Evolutionary conservation across 805 yeast species (phyloP).

Genomic region (Candida insectalens): DNA sequence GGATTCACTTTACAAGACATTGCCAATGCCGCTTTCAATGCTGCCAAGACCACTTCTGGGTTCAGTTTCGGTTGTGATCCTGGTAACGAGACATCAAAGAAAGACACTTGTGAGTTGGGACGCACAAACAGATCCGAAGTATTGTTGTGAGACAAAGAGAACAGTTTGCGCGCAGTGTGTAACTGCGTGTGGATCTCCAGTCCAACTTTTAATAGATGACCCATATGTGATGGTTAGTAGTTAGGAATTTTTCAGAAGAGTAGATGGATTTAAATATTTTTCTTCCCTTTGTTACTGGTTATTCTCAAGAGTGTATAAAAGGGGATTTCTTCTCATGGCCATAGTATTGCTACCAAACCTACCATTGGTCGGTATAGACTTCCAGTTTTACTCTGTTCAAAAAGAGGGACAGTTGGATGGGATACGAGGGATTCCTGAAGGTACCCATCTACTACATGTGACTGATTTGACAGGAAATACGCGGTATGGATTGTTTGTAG

Average conservation of each 20-base stretch:
- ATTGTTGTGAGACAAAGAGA: conserved; percentile 48
- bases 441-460: conserved; percentile 48
- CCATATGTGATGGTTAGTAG: neutral
- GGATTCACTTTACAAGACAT: conserved; percentile 48
- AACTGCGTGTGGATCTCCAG: conserved; percentile 91
- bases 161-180: conserved; percentile 63
- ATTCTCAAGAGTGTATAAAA: no score
- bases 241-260: neutral
- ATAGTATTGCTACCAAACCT: no score
- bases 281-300: no score
- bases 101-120: conserved; percentile 68
- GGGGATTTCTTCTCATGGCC: no score
- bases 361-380: conserved; percentile 20
- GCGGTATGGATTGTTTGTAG: conserved; percentile 30
- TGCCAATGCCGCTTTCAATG: conserved; percentile 65
- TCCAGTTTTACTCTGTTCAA: conserved; percentile 9
- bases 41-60: conserved; percentile 60
- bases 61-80: conserved; percentile 87
- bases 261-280: no score
- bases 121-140: conserved; percentile 29
- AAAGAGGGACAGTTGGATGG: conserved; percentile 25
- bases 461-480: conserved; percentile 27
- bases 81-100: conserved; percentile 79
- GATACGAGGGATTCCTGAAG: conserved; percentile 38
- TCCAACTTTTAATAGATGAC: conserved; percentile 57